These are phyloP conservation scores for Talaromyces rugulosus DNA, from an alignment of 2,329 filamentous ascomycete genomes.

Conservation along the genomic window DNA sequence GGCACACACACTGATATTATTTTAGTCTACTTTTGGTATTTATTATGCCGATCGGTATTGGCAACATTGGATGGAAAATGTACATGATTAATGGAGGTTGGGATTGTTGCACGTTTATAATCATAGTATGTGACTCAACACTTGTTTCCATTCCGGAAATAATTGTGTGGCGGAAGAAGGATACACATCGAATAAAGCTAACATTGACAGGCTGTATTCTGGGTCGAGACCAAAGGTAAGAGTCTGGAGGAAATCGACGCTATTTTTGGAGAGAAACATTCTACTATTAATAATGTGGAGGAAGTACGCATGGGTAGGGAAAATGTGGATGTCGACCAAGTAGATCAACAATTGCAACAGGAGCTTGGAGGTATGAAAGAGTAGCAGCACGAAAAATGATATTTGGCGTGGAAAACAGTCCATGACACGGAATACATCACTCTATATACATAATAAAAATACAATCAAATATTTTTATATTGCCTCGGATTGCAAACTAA, in stretches of 20 bases:
- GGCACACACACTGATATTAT: neutral
- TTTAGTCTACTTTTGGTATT: slow-evolving; percentile 1
- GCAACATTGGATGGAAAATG: slow-evolving; percentile 12
- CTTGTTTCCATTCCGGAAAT: neutral
- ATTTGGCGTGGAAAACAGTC: neutral
- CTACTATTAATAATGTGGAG: neutral
- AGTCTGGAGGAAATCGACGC: slow-evolving; percentile 18
- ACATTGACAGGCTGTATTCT: slow-evolving; percentile 4
- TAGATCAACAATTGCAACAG: neutral
- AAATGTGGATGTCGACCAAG: neutral
- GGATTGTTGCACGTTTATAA: slow-evolving; percentile 1
- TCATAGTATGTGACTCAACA: neutral
- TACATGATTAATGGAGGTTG: slow-evolving; percentile 13
- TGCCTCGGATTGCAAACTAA: no score
- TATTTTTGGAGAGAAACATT: slow-evolving; percentile 1
- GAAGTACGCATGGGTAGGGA: neutral
- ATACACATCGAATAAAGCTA: neutral
- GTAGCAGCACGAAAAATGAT: neutral
- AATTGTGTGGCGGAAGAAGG: neutral
- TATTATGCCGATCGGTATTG: slow-evolving; percentile 10
- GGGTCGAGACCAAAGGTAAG: slow-evolving; percentile 15
- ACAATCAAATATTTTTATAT: no score
- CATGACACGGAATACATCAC: no score
- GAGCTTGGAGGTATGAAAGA: neutral
- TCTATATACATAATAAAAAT: no score